A percentile compares a stretch with the other conserved stretches of the same genome.
These are phyloP conservation scores for Naganishia onofrii DNA, from an alignment of 768 basidiomycete species.

Conservation along the genomic window DNA sequence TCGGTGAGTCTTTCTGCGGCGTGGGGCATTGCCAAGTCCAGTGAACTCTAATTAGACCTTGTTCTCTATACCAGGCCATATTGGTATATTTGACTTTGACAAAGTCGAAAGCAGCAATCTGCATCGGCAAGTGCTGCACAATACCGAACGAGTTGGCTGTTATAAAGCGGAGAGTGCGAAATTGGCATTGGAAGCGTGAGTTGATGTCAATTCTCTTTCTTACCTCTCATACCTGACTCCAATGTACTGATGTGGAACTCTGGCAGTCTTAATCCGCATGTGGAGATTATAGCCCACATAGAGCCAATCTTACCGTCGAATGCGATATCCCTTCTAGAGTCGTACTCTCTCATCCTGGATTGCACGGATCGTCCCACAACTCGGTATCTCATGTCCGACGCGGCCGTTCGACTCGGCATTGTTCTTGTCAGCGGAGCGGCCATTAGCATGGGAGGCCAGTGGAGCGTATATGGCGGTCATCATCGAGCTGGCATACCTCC, in stretches of 20 bases:
- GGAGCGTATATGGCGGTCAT: conserved; percentile 50
- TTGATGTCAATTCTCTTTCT: neutral
- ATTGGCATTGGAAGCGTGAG: conserved; percentile 64
- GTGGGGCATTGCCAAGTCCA: neutral
- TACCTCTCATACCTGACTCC: neutral
- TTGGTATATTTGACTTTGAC: conserved; percentile 88
- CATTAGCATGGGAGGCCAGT: conserved; percentile 55
- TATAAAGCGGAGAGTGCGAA: conserved; percentile 80
- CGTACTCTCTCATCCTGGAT: conserved; percentile 78
- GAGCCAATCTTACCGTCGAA: conserved; percentile 57
- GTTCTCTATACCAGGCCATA: conserved; percentile 61
- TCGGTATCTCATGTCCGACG: conserved; percentile 88
- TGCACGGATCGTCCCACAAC: conserved; percentile 93
- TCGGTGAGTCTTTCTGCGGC: conserved; percentile 63
- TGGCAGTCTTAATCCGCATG: conserved; percentile 68
- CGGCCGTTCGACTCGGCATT: conserved; percentile 68
- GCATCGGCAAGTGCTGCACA: conserved; percentile 88
- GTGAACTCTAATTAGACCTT: neutral
- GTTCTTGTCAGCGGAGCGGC: conserved; percentile 92
- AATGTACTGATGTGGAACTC: neutral
- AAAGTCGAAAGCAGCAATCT: conserved; percentile 82
- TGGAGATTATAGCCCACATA: conserved; percentile 62
- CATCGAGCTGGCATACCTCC: conserved; percentile 21
- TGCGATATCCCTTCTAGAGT: conserved; percentile 61
- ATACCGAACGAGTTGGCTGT: conserved; percentile 66